Evolutionary conservation across 306 rosid species (phyloP).

Genomic region (Acacia crassicarpa): DNA sequence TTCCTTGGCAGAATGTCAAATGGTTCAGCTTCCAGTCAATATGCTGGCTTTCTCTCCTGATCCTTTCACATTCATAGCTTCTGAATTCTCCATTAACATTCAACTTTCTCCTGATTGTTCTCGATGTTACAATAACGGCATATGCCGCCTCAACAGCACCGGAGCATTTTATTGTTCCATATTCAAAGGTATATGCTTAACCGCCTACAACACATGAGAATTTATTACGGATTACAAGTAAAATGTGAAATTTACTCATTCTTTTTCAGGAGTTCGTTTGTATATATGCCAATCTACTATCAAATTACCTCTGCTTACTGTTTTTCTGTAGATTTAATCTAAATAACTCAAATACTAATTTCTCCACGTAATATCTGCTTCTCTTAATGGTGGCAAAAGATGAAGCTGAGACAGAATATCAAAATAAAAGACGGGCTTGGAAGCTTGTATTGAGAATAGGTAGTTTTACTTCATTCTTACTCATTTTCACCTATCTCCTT

Average conservation of each 20-base stretch:
- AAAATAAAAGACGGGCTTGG: background rate
- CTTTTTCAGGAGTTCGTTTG: too few relatives aligned
- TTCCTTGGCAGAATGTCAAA: background rate
- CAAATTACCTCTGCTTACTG: background rate
- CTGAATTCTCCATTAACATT: background rate
- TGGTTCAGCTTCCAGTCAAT: slow-evolving; percentile 20
- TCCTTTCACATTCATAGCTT: background rate
- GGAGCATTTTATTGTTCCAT: background rate
- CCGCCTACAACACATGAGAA: too few relatives aligned
- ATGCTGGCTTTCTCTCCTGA: background rate
- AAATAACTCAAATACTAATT: too few relatives aligned
- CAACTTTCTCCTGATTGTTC: slow-evolving; percentile 11
- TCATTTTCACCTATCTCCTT: background rate
- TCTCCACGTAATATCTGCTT: too few relatives aligned
- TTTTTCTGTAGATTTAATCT: too few relatives aligned
- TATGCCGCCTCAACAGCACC: background rate
- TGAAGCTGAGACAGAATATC: background rate
- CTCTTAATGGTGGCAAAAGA: too few relatives aligned
- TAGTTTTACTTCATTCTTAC: background rate
- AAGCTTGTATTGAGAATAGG: background rate
- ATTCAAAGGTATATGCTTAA: slow-evolving; percentile 21
- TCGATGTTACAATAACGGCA: too few relatives aligned
- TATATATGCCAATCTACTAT: background rate
- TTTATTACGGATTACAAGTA: background rate
- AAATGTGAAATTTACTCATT: background rate